phyloP scores from a whole-genome alignment of 2,329 filamentous ascomycete genomes.

The Acephala macrosclerotiorum region DNA sequence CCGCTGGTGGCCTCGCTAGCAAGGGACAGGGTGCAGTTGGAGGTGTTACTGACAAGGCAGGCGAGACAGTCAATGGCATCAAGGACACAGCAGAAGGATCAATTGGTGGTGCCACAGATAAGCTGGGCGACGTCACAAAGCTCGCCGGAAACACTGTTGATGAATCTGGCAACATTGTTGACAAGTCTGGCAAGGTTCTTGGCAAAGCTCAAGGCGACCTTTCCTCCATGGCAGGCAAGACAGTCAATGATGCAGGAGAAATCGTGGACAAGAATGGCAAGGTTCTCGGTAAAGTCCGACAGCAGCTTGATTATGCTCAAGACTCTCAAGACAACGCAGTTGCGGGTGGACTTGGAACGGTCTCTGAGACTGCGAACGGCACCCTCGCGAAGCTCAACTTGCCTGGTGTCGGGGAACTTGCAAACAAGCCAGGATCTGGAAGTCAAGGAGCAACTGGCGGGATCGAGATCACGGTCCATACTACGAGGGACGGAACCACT shows the following conservation, averaged over 20 bases:
- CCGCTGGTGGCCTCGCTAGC: too few relatives aligned
- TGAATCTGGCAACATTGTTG: constrained; percentile 21
- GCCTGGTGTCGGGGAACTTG: background rate
- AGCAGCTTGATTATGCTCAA: constrained; percentile 5
- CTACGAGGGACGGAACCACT: constrained; percentile 38
- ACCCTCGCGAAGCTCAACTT: constrained; percentile 16
- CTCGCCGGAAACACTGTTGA: constrained; percentile 26
- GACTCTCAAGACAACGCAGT: background rate
- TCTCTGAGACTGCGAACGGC: constrained; percentile 8
- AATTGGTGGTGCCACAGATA: background rate
- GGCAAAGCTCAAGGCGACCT: constrained; percentile 19
- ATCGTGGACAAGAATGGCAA: constrained; percentile 23
- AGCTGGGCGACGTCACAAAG: constrained; percentile 6
- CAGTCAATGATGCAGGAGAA: constrained; percentile 24
- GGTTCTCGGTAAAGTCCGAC: constrained; percentile 1
- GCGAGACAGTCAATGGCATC: background rate
- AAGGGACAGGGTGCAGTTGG: constrained; percentile 8
- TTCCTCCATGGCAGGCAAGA: constrained; percentile 19
- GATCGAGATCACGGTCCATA: constrained; percentile 39
- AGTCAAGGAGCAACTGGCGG: constrained; percentile 20
- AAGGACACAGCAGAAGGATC: background rate
- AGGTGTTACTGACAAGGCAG: background rate
- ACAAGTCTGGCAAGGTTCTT: constrained; percentile 8
- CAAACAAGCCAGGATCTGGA: background rate
- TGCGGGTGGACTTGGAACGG: background rate